phyloP scores from a whole-genome alignment of 2,329 filamentous ascomycete genomes.

The Penicillium sp. region DNA sequence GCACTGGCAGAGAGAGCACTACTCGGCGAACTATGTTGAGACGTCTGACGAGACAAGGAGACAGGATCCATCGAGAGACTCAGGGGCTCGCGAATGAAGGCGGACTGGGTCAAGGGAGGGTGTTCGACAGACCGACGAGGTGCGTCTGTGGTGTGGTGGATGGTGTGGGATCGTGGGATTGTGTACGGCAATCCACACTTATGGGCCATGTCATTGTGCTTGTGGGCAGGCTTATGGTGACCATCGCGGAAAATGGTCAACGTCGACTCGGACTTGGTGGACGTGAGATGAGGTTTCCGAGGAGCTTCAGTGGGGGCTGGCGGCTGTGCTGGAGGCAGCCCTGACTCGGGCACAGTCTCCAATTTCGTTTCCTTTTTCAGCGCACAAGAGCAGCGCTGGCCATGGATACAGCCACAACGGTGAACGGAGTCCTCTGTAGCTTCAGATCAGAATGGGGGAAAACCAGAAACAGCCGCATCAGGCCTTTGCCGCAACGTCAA shows the following conservation, averaged over 20 bases:
- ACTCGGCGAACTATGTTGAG: slow-evolving; percentile 43
- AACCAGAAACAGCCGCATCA: slow-evolving; percentile 13
- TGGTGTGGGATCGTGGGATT: slow-evolving; percentile 50
- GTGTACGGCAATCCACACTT: slow-evolving; percentile 59
- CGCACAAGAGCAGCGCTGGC: slow-evolving; percentile 56
- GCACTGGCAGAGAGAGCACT: slow-evolving; percentile 26
- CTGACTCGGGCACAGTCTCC: slow-evolving; percentile 46
- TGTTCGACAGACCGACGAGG: slow-evolving; percentile 50
- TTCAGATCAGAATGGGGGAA: slow-evolving; percentile 30
- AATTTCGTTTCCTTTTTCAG: slow-evolving; percentile 52
- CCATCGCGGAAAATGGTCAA: slow-evolving; percentile 58
- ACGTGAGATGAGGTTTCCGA: slow-evolving; percentile 51
- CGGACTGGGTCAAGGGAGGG: slow-evolving; percentile 37
- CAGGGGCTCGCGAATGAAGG: slow-evolving; percentile 28
- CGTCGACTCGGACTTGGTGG: slow-evolving; percentile 54
- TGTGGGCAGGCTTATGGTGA: slow-evolving; percentile 59
- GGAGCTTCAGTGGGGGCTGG: slow-evolving; percentile 40
- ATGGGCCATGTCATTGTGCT: slow-evolving; percentile 59
- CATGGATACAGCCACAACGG: slow-evolving; percentile 50
- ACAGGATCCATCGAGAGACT: slow-evolving; percentile 14
- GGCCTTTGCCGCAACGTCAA: slow-evolving; percentile 13
- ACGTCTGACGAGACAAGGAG: slow-evolving; percentile 14
- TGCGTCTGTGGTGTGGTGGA: slow-evolving; percentile 42
- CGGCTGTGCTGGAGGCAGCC: slow-evolving; percentile 37
- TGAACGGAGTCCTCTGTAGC: slow-evolving; percentile 32